These are phyloP conservation scores for Paspalum vaginatum DNA, from an alignment of 176 grass and related monocot genomes.

Conservation along the genomic window DNA sequence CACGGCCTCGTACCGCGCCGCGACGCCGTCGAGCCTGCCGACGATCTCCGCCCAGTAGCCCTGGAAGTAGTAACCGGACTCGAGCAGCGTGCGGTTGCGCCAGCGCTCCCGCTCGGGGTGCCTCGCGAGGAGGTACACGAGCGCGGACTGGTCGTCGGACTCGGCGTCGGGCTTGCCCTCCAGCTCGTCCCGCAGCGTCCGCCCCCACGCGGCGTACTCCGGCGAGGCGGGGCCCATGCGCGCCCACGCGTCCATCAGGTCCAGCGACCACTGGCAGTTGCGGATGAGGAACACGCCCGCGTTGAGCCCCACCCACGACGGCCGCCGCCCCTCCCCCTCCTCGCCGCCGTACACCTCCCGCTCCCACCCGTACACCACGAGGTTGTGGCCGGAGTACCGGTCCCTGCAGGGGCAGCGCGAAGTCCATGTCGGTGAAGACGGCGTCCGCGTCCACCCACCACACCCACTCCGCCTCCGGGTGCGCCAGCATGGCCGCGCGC, in stretches of 20 bases:
- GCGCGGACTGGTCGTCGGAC: conserved; percentile 72
- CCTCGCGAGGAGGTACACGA: conserved; percentile 58
- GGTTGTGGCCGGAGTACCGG: conserved; percentile 35
- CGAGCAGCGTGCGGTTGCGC: conserved; percentile 44
- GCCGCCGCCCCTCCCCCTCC: conserved; percentile 29
- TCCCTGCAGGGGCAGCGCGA: conserved; percentile 56
- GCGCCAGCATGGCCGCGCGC: conserved; percentile 80
- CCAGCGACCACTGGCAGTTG: conserved; percentile 92
- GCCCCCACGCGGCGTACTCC: conserved; percentile 41
- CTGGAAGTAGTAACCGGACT: conserved; percentile 66
- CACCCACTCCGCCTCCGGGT: conserved; percentile 87
- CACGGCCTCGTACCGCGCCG: conserved; percentile 41
- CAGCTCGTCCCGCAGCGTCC: conserved; percentile 30
- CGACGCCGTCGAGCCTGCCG: conserved; percentile 44
- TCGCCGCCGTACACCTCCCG: conserved; percentile 39
- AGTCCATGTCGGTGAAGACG: conserved; percentile 91
- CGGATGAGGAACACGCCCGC: conserved; percentile 83
- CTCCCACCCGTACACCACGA: conserved; percentile 67
- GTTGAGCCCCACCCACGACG: conserved; percentile 80
- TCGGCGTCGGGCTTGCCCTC: conserved; percentile 40
- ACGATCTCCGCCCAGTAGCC: conserved; percentile 82
- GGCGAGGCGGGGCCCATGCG: conserved; percentile 40
- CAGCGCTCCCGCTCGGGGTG: conserved; percentile 25
- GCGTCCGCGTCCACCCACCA: conserved; percentile 97
- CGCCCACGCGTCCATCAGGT: conserved; percentile 70